Evolutionary conservation across 768 basidiomycete genomes (phyloP), one percentile per base, ranked within the genome.

Genomic region (Suillus sp.): DNA sequence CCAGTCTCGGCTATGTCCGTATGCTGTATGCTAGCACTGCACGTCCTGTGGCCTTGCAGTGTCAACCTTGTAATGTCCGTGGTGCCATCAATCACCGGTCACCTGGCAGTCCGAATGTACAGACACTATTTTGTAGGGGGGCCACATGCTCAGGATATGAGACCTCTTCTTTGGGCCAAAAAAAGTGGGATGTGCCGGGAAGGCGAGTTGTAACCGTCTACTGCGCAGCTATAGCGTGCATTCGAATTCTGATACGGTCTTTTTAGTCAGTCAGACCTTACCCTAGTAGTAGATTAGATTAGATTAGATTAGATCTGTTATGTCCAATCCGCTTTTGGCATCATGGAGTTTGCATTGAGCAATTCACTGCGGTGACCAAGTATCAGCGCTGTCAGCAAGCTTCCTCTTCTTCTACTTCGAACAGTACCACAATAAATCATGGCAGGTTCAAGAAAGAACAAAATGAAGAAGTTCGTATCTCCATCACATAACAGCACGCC

Each of bases 371-470:
- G 25, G 25, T 11, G 47, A 48, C 18, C 27, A 14, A 47, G 45
- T 45, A 45, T 53, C 18, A 48, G n/a, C n/a, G n/a, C 14, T 37
- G 13, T 13, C 38, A 43, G n/a, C 20, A 20, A 53, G 34, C 32
- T n/a, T n/a, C 18, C 16, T 40, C 38, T 22, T 16, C 14, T 20
- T 60, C 53, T 34, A 51, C 59, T 60, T 8, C 3, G 14, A 60
- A 32, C 16, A 25, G 11, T 55, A 57, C 14, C 13, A 8, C 34
- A 8, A 13, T 9, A 30, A 53, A 56, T 27, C 18, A 86, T 86
- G 85, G 78, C 74, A 58, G 79, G 80, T 55, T 79, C 82, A 62
- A 92, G 87, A 73, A 81, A 78, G 72, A 84, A 81, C 68, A 88
- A 86, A 74, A 64, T 78, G 54, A 86, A 85, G 76, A 85, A 86